Conservation (phyloP, 768 basidiomycete genomes). For the Termitomyces sp. region DNA sequence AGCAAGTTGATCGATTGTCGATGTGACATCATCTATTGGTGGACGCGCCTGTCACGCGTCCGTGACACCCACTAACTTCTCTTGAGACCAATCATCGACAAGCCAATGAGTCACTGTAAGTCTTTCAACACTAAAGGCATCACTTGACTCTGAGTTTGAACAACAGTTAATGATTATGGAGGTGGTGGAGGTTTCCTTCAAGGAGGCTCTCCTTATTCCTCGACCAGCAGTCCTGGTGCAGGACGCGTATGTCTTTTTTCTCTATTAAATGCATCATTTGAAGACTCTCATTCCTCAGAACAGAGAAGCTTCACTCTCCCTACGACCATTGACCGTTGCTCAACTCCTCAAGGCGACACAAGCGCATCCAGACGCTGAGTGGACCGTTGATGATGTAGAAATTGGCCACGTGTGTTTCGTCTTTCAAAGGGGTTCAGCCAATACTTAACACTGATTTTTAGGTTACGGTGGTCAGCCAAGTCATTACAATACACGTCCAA, state of each 20-base stretch:
- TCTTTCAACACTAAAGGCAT: slow-evolving; percentile 9
- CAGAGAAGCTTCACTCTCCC: slow-evolving; percentile 34
- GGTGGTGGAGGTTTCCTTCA: slow-evolving; percentile 58
- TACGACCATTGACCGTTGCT: slow-evolving; percentile 71
- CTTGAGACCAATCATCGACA: neutral
- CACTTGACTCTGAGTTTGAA: neutral
- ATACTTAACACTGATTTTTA: slow-evolving; percentile 21
- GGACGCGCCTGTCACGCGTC: slow-evolving; percentile 11
- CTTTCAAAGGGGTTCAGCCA: neutral
- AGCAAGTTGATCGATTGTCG: neutral
- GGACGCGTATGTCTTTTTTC: slow-evolving; percentile 30
- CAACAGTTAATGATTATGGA: slow-evolving; percentile 36
- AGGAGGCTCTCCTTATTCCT: slow-evolving; percentile 57
- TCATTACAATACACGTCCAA: slow-evolving; percentile 62
- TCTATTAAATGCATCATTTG: neutral
- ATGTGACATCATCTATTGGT: neutral
- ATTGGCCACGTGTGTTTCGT: slow-evolving; percentile 63
- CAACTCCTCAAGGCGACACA: slow-evolving; percentile 78
- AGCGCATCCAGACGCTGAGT: slow-evolving; percentile 85
- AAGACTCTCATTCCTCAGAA: slow-evolving; percentile 19
- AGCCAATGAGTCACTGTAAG: slow-evolving; percentile 43
- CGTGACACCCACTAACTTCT: neutral
- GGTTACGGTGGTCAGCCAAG: slow-evolving; percentile 74
- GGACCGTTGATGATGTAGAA: slow-evolving; percentile 76
- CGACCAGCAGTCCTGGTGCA: slow-evolving; percentile 59